A percentile compares a stretch with the other conserved stretches of the same genome.
Evolutionary conservation across 2,329 filamentous ascomycete species (phyloP).

Genomic region (Anthostomella pinea): DNA sequence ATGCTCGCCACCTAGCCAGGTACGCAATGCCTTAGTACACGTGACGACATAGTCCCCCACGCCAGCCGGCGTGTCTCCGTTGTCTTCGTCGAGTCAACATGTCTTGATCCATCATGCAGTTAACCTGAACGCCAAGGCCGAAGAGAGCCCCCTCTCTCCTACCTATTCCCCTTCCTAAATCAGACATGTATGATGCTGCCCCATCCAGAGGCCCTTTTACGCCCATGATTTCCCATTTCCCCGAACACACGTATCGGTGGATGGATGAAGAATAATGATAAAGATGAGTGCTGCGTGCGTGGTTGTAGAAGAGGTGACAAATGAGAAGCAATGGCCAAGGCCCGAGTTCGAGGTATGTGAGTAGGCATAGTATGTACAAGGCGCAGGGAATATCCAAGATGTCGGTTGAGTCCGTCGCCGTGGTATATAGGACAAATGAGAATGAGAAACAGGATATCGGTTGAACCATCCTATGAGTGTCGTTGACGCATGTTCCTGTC

Average conservation of each 20-base stretch:
- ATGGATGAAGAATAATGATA: constrained; percentile 5
- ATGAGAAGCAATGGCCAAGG: constrained; percentile 13
- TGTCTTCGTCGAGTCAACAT: constrained; percentile 18
- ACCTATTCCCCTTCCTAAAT: constrained; percentile 10
- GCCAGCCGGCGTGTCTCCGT: constrained; percentile 9
- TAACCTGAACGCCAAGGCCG: constrained; percentile 26
- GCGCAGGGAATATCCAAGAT: background rate
- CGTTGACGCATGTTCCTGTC: constrained; percentile 11
- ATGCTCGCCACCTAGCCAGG: constrained; percentile 1
- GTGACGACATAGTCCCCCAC: constrained; percentile 7
- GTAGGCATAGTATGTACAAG: constrained; percentile 16
- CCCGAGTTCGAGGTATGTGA: constrained; percentile 11
- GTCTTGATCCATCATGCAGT: constrained; percentile 25
- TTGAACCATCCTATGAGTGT: constrained; percentile 3
- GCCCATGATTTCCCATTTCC: constrained; percentile 19
- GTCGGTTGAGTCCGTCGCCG: constrained; percentile 3
- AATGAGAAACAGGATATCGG: constrained; percentile 16
- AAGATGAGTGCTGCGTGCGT: background rate
- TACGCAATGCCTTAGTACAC: constrained; percentile 7
- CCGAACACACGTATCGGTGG: too few relatives aligned
- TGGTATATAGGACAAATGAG: constrained; percentile 25
- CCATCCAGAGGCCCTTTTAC: constrained; percentile 16
- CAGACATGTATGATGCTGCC: constrained; percentile 25
- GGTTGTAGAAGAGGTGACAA: constrained; percentile 12
- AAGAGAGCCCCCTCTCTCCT: constrained; percentile 21